phyloP scores from a whole-genome alignment of 2,329 filamentous ascomycete species.

The Aspergillus proliferans region DNA sequence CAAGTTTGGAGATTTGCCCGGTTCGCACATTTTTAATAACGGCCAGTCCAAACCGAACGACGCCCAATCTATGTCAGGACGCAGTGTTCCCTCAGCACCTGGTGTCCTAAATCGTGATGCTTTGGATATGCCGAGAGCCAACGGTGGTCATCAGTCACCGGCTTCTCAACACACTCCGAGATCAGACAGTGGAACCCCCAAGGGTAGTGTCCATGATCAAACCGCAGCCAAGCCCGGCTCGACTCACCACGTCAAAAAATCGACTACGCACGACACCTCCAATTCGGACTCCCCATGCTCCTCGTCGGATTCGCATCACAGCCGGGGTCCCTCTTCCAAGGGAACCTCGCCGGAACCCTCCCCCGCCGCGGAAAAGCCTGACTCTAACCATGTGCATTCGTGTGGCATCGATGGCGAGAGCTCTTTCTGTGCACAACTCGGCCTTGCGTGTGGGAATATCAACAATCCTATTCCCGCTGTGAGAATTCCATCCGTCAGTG shows the following conservation, averaged over 20 bases:
- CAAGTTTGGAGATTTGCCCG: conserved; percentile 73
- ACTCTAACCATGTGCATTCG: conserved; percentile 23
- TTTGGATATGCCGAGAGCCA: conserved; percentile 6
- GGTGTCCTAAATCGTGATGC: conserved; percentile 26
- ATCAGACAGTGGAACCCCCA: conserved; percentile 7
- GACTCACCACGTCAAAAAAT: conserved; percentile 16
- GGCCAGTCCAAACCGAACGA: conserved; percentile 32
- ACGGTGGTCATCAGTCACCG: background rate
- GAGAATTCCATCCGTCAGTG: conserved; percentile 25
- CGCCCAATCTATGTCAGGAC: conserved; percentile 16
- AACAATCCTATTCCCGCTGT: conserved; percentile 39
- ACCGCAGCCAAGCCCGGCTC: conserved; percentile 5
- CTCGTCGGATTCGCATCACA: conserved; percentile 44
- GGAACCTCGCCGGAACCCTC: conserved; percentile 47
- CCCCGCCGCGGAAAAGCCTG: conserved; percentile 32
- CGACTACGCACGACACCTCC: conserved; percentile 27
- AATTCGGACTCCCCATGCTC: conserved; percentile 43
- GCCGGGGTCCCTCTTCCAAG: conserved; percentile 39
- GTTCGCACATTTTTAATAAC: conserved; percentile 48
- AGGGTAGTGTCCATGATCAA: conserved; percentile 5
- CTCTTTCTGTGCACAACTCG: conserved; percentile 40
- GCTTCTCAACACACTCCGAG: background rate
- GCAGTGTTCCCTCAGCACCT: conserved; percentile 17
- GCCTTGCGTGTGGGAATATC: conserved; percentile 41
- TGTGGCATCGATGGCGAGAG: conserved; percentile 37